Percentiles rank a stretch among this genome's conserved stretches.
phyloP scores from a whole-genome alignment of 169 alveolate genomes.

The Cryptosporidium ryanae region DNA sequence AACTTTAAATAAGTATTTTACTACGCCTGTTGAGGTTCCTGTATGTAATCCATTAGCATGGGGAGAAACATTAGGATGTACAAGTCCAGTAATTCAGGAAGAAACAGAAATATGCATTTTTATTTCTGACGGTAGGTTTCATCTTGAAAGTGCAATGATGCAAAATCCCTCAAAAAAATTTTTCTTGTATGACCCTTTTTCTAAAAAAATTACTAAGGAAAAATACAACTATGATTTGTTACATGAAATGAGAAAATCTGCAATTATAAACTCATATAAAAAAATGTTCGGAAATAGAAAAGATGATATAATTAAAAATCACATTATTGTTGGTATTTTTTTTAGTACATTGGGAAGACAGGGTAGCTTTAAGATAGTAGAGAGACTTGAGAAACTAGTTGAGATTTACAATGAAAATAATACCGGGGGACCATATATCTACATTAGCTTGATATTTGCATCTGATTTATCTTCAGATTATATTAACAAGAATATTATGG shows the following conservation, averaged over 20 bases:
- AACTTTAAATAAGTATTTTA: conserved; percentile 46
- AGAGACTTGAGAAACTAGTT: conserved; percentile 83
- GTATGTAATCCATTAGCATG: conserved; percentile 95
- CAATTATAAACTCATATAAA: conserved; percentile 80
- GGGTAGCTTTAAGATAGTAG: conserved; percentile 87
- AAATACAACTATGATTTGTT: conserved; percentile 87
- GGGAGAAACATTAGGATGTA: conserved; percentile 93
- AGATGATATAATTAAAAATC: background rate
- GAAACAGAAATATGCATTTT: conserved; percentile 85
- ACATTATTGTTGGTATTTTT: conserved; percentile 80
- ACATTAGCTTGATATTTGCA: conserved; percentile 3
- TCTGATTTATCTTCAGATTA: conserved; percentile 24
- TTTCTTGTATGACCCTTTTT: conserved; percentile 95
- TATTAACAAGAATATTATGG: conserved; percentile 1
- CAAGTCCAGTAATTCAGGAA: conserved; percentile 77
- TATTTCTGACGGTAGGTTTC: conserved; percentile 99
- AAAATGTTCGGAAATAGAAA: background rate
- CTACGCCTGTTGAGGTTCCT: conserved; percentile 84
- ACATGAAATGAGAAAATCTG: conserved; percentile 88
- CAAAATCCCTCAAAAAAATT: conserved; percentile 93
- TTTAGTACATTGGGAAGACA: conserved; percentile 88
- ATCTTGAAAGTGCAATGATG: conserved; percentile 98
- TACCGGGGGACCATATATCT: background rate
- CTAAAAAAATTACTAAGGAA: conserved; percentile 89
- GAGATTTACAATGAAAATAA: conserved; percentile 79